Evolutionary conservation across 805 yeast genomes (phyloP).

Genomic region (Ogataea kodamae): DNA sequence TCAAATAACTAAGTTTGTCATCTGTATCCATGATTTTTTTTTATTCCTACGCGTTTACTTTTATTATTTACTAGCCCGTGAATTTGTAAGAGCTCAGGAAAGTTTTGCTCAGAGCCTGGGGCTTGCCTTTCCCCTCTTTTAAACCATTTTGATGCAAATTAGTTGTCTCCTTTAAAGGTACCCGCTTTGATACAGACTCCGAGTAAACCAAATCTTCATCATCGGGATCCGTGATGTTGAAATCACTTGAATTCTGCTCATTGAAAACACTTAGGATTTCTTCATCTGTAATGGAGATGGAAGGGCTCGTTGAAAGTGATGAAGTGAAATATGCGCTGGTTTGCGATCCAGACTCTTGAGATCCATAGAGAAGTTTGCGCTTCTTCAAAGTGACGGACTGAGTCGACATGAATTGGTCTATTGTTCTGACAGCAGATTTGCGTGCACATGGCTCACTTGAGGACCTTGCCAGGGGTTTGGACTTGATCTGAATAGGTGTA

Average conservation of each 20-base stretch:
- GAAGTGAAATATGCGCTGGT: conserved; percentile 22
- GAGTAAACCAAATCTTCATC: conserved; percentile 20
- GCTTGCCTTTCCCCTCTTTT: no score
- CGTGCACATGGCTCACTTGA: conserved; percentile 2
- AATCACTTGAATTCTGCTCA: conserved; percentile 28
- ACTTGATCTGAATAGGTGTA: not conserved
- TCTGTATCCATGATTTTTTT: conserved; percentile 32
- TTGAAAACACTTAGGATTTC: conserved; percentile 5
- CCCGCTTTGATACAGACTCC: no score
- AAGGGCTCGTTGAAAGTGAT: no score
- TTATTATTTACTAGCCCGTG: conserved; percentile 3
- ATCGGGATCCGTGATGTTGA: conserved; percentile 28
- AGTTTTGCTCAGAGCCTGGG: conserved; percentile 1
- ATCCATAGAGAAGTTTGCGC: conserved; percentile 22
- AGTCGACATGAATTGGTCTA: conserved; percentile 22
- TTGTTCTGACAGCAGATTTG: conserved; percentile 21
- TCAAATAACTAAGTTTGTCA: conserved; percentile 36
- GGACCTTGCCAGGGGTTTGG: conserved; percentile 3
- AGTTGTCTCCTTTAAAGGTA: conserved; percentile 4
- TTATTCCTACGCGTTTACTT: no score
- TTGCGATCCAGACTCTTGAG: conserved; percentile 9
- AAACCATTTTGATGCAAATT: no score
- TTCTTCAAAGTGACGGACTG: conserved; percentile 27
- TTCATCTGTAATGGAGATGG: conserved; percentile 14
- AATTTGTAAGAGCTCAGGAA: conserved; percentile 5